Conservation (phyloP, 2,329 filamentous ascomycete species). For the Tolypocladium endophyticum region DNA sequence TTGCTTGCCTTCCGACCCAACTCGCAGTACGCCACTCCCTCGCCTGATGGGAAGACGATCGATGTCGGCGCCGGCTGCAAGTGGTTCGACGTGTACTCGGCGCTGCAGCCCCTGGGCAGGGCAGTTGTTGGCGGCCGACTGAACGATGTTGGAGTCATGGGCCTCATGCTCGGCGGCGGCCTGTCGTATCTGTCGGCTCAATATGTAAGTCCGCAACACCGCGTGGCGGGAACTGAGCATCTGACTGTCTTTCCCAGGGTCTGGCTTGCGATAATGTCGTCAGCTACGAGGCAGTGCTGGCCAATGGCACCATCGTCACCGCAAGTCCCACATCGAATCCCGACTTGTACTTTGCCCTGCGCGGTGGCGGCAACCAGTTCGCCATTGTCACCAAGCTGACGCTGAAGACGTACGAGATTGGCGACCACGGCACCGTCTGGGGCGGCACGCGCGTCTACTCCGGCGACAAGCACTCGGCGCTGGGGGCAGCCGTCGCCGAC, state of each 20-base stretch:
- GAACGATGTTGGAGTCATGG: constrained; percentile 36
- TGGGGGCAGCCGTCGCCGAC: constrained; percentile 39
- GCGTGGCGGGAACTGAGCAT: background rate
- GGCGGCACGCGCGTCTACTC: constrained; percentile 28
- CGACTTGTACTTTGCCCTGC: constrained; percentile 42
- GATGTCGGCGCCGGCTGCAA: constrained; percentile 34
- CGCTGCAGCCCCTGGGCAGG: constrained; percentile 30
- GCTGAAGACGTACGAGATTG: constrained; percentile 29
- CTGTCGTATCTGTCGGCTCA: constrained; percentile 40
- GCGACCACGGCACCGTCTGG: constrained; percentile 27
- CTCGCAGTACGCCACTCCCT: constrained; percentile 1
- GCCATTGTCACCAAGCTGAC: constrained; percentile 36
- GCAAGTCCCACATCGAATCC: constrained; percentile 29
- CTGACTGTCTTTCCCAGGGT: constrained; percentile 22
- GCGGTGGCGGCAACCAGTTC: constrained; percentile 47
- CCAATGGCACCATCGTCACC: constrained; percentile 34
- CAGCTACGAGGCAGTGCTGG: constrained; percentile 41
- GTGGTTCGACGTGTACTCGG: constrained; percentile 28
- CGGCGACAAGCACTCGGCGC: constrained; percentile 14
- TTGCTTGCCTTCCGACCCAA: constrained; percentile 22
- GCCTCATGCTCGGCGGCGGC: constrained; percentile 42
- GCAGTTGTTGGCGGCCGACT: constrained; percentile 33
- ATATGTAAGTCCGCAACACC: constrained; percentile 29
- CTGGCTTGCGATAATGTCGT: constrained; percentile 17
- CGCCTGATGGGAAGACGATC: constrained; percentile 24